Evolutionary conservation across 306 rosid species (phyloP).

Genomic region (Vigna reflexopilosa): DNA sequence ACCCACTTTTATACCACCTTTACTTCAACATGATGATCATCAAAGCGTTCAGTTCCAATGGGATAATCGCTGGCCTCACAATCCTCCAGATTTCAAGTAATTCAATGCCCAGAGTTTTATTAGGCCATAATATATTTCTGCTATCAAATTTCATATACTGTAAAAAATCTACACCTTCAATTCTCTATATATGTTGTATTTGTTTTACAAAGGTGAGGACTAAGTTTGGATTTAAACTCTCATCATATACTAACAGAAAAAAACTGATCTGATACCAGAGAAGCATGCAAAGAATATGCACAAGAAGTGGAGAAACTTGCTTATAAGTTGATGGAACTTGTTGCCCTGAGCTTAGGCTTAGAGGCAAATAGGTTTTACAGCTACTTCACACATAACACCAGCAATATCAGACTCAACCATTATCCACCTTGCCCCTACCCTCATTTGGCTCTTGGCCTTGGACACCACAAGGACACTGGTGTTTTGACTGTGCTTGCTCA

Average conservation of each 20-base stretch:
- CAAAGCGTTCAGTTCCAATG: conserved; percentile 47
- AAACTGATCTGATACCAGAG: conserved; percentile 47
- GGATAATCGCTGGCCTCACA: conserved; percentile 78
- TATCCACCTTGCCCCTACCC: conserved; percentile 86
- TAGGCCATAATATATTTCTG: background rate
- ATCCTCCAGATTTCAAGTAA: conserved; percentile 70
- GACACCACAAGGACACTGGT: conserved; percentile 84
- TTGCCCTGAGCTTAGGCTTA: conserved; percentile 67
- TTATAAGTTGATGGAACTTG: conserved; percentile 60
- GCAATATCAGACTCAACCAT: conserved; percentile 62
- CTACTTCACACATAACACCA: conserved; percentile 65
- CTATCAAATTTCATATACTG: background rate
- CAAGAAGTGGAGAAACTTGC: conserved; percentile 71
- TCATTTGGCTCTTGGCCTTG: conserved; percentile 79
- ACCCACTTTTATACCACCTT: conserved; percentile 59
- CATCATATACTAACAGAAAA: conserved; percentile 4
- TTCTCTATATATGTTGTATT: background rate
- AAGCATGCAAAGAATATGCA: conserved; percentile 65
- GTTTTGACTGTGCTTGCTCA: conserved; percentile 79
- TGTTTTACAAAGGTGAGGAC: background rate
- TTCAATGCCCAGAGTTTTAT: background rate
- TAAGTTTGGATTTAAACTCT: background rate
- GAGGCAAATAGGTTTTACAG: conserved; percentile 52
- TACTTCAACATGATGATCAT: conserved; percentile 38
- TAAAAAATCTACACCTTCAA: too few species aligned